Base-by-base conservation (phyloP, 257 asterid species). In the Nicotiana tabacum region DNA sequence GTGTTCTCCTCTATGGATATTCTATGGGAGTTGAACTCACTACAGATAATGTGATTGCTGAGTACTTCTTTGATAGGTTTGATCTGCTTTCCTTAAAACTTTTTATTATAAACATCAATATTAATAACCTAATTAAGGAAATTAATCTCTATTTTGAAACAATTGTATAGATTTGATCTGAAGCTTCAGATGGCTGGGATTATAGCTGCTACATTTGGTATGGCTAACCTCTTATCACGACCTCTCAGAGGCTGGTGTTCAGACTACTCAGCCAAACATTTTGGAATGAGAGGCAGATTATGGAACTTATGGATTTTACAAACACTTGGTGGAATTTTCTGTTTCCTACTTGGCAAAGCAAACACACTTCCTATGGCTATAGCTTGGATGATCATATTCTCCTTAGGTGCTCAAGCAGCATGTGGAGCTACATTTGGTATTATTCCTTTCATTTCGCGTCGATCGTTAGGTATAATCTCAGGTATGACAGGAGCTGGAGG, bases 401-500 rank as follows among this genome's bases (percentile, higher is more conserved):
- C 94, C 2, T 1, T 91, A 5, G 93, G 90, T 3, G 94, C 91
- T 4, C 93, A 90, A 55, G 93, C 93, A 0, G 93, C 95, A 3
- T 89, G 91, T 29, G 93, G 92, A 0, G 95, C 93, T 24, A 86
- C 92, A 1, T 90, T 85, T 15, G 94, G 94, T 0, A 68, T 92
- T 21, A 83, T 89, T 24, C 96, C 96, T 0, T 92, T 89, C 60
- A 83, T 90, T 48, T 90, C 96, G 0, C 85, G 94, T 0, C 55
- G 94, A 67, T 90, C 96, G 0, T 78, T 92, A 2, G 94, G 94
- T 10, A 32, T 92, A 0, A 80, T 90, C 0, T 89, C 92, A 0
- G 92, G 96, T 13, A 62, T 92, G 56, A 83, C 92, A 0, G 96
- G 94, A 3, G 96, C 96, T 0, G 94, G 95, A 5, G 94, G 96